Evolutionary conservation across 257 asterid species (phyloP), one percentile per base, ranked within the genome.

Genomic region (Solanum paucissectum): DNA sequence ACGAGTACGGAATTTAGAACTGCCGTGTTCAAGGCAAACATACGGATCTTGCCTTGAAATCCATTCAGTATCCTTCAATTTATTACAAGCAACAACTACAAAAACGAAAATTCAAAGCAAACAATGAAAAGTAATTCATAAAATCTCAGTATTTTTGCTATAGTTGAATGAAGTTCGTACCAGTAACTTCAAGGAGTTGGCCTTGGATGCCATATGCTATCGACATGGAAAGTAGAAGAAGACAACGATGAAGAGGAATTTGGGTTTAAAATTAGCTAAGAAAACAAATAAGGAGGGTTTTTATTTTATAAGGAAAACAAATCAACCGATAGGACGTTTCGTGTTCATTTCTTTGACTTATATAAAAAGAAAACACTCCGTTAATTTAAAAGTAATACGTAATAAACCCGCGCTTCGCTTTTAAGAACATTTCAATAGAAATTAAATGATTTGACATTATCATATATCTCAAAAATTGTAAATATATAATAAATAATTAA

Each of bases 31-130:
- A 44, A 96, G 90, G 69, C 96, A 93, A 68, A 94, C 98, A 85
- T 97, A 97, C 46, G 99, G 98, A 95, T 97, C 99, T 89, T 97
- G 99, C 89, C 99, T 93, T n/a, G 99, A 97, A 86, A 96, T 93
- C 99, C 98, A 95, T 72, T 97, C 99, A 0, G 98, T 95, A 85
- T 95, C 95, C 87, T 92, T 97, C 96, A 95, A 89, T 87, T 93
- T 97, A 25, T 75, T 92, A 84, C 99, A 95, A 29, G 93, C 93
- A 36, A 96, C 99, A 87, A 96, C 99, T 96, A 93, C 77, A 87
- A 90, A 7, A 42, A 8, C 36, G 88, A 29, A 34, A 44, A 62
- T 68, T 25, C 46, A 42, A 86, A 68, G 4, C 2, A 55, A 44
- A 87, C 64, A 60, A 36, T 81, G 29, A 60, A 10, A 20, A 79